phyloP scores from a whole-genome alignment of 345 rosid genomes.

The Rhodamnia argentea region DNA sequence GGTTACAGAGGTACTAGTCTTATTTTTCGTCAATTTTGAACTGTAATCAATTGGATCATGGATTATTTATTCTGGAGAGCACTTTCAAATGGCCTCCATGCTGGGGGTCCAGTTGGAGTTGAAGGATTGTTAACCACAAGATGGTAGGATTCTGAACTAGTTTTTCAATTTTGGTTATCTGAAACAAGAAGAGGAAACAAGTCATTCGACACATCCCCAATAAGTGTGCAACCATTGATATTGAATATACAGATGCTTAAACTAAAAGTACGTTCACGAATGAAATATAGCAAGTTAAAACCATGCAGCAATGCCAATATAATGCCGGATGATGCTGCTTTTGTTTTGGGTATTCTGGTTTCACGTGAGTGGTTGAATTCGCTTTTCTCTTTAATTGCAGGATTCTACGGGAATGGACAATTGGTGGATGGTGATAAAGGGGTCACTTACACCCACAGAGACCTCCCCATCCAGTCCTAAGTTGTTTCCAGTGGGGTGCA shows the following conservation, averaged over 20 bases:
- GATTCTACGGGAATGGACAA: constrained; percentile 91
- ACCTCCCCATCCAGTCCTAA: constrained; percentile 24
- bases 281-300: background rate
- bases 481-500: background rate
- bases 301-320: background rate
- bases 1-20: constrained; percentile 81
- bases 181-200: background rate
- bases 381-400: constrained; percentile 24
- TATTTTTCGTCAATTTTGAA: background rate
- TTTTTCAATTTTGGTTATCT: background rate
- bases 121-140: constrained; percentile 93
- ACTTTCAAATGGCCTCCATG: constrained; percentile 33
- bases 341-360: background rate
- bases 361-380: background rate
- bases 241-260: background rate
- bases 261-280: background rate
- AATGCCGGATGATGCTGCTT: background rate
- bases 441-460: constrained; percentile 59
- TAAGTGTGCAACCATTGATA: background rate
- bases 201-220: background rate
- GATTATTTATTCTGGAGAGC: background rate
- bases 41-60: background rate
- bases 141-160: constrained; percentile 44
- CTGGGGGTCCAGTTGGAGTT: constrained; percentile 97
- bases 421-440: constrained; percentile 88